phyloP scores from a whole-genome alignment of 208 protist genomes.

The Trypanosoma cruzi region DNA sequence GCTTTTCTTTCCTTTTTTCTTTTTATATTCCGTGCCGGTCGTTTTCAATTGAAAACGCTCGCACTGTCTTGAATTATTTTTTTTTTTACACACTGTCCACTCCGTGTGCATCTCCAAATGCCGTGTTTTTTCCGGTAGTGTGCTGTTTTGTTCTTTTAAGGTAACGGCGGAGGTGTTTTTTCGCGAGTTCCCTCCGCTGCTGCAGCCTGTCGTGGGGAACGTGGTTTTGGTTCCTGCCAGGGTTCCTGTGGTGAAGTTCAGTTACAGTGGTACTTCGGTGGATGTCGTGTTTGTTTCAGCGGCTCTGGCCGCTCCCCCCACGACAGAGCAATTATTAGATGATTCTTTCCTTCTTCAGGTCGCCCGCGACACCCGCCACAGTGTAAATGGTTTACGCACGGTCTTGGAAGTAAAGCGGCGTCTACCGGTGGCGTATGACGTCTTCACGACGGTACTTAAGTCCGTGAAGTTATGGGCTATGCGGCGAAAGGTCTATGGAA shows the following conservation, averaged over 20 bases:
- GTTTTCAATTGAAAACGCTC: not conserved
- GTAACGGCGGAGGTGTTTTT: constrained; percentile 54
- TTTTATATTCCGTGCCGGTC: constrained; percentile 4
- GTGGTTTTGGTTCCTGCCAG: constrained; percentile 69
- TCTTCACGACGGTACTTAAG: constrained; percentile 59
- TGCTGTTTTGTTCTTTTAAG: constrained; percentile 57
- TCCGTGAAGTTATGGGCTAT: constrained; percentile 85
- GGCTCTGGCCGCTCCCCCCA: constrained; percentile 50
- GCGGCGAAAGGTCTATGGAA: constrained; percentile 94
- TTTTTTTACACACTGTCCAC: constrained; percentile 10
- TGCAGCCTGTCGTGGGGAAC: constrained; percentile 32
- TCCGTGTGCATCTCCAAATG: not conserved
- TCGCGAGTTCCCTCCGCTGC: constrained; percentile 44
- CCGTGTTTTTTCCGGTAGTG: constrained; percentile 25
- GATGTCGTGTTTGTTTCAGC: constrained; percentile 82
- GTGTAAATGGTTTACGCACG: constrained; percentile 80
- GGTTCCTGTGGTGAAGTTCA: constrained; percentile 87
- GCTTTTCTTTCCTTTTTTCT: constrained; percentile 34
- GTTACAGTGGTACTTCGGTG: constrained; percentile 46
- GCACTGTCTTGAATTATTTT: not conserved
- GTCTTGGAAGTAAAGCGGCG: constrained; percentile 63
- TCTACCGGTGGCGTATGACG: constrained; percentile 44
- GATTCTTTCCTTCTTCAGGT: constrained; percentile 66
- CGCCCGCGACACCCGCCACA: constrained; percentile 44
- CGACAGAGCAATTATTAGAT: constrained; percentile 46